Base-by-base conservation (phyloP, 2,329 filamentous ascomycete genomes). In the Xylariaceae sp. region DNA sequence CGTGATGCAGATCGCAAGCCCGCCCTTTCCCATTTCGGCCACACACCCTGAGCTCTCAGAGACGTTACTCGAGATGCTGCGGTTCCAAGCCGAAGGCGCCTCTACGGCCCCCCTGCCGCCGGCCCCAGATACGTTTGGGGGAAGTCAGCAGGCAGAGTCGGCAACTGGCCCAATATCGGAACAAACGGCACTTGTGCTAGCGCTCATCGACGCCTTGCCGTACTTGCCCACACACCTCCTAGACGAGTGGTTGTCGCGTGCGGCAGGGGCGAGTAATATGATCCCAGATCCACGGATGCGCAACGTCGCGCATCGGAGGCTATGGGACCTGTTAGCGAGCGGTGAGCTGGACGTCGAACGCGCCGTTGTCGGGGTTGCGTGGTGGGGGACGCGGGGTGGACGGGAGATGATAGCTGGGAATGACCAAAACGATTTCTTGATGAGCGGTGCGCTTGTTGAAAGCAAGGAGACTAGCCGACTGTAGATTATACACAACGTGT, bases 271-370 rank as follows among this genome's bases (percentile, higher is more conserved):
- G 12, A 77, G 95, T 57, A 87, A 87, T 63, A 74, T 75, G 14
- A 83, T 96, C 24, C 73, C 78, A 2, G 87, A 92, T 60, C 74
- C 79, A 0, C 72, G 67, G 3, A 85, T 93, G 78, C 81, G 87
- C 39, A 82, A 87, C 43, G 77, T 79, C 2, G 90, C 87, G 33
- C 86, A 87, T 69, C 82, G 86, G 61, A 80, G 92, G 46, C 89
- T 96, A 72, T 92, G 90, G 87, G 87, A 95, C 56, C 82, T 92
- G 2, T 75, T 96, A 8, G 87, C 87, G 36, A 87, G 83, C 65
- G 92, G 92, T 3, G 92, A 96, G 76, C 89, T 96, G 86, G 92
- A 96, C 73, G 88, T 96, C 21, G 90, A 96, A 70, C 83, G 92
- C 58, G 88, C 91, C 6, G 85, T 88, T 36, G 82, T 90, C 28